phyloP scores from a whole-genome alignment of 495 filamentous ascomycete genomes.

The Penicillium diatomitis region DNA sequence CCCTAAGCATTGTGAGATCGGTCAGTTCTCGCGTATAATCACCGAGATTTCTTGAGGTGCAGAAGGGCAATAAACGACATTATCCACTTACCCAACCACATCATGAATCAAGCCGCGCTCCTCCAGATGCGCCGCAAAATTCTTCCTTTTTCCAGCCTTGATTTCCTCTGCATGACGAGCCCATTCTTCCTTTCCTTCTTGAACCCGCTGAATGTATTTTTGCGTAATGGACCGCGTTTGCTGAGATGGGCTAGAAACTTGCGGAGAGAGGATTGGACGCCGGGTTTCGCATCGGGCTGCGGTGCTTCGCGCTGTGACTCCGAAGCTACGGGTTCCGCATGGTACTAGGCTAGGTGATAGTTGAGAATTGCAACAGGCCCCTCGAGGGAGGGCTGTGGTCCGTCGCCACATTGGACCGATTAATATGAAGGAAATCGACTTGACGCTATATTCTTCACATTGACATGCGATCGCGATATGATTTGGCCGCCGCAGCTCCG shows the following conservation, averaged over 20 bases:
- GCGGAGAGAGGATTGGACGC: constrained; percentile 9
- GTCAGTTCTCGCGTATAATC: too few relatives aligned
- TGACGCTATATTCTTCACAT: constrained; percentile 2
- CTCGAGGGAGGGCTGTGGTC: constrained; percentile 15
- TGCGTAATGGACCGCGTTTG: constrained; percentile 42
- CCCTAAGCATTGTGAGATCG: constrained; percentile 19
- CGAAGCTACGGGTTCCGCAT: constrained; percentile 21
- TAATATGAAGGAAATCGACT: not conserved
- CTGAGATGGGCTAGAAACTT: not conserved
- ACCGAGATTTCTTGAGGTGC: not conserved
- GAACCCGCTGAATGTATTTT: constrained; percentile 40
- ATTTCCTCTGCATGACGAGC: constrained; percentile 46
- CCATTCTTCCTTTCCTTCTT: constrained; percentile 51
- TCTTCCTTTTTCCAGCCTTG: constrained; percentile 47
- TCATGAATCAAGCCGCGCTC: constrained; percentile 74
- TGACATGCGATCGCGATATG: constrained; percentile 1
- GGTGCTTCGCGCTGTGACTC: constrained; percentile 16
- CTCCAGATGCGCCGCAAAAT: constrained; percentile 62
- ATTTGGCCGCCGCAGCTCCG: constrained; percentile 8
- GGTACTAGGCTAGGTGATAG: constrained; percentile 4
- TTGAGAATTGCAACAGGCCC: constrained; percentile 13
- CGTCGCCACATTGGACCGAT: constrained; percentile 23
- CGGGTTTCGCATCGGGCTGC: constrained; percentile 4
- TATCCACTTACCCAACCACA: constrained; percentile 59
- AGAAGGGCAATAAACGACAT: not conserved